phyloP scores from a whole-genome alignment of 805 yeast species.

The Suhomyces sp. region DNA sequence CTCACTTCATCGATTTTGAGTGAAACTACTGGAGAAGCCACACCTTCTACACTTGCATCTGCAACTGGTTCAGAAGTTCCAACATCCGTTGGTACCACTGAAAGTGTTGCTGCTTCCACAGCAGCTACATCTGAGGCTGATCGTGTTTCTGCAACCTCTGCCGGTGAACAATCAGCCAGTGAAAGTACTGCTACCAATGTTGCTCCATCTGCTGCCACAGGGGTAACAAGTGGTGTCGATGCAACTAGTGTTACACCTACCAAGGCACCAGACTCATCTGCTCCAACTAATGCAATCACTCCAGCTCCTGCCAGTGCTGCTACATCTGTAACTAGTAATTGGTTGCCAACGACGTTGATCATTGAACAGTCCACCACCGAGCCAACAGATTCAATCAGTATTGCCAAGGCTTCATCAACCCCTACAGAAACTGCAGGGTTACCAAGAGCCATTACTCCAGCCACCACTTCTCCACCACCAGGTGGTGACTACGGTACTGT shows the following conservation, averaged over 20 bases:
- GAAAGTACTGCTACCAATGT: too few relatives aligned
- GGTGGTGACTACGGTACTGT: slow-evolving; percentile 52
- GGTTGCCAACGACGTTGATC: slow-evolving; percentile 39
- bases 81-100: slow-evolving; percentile 1
- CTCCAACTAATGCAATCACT: slow-evolving; percentile 6
- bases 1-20: background rate
- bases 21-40: background rate
- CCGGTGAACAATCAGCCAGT: too few relatives aligned
- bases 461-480: slow-evolving; percentile 46
- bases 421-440: slow-evolving; percentile 48
- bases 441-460: slow-evolving; percentile 81
- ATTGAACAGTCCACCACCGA: slow-evolving; percentile 21
- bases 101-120: background rate
- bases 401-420: slow-evolving; percentile 23
- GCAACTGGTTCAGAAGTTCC: slow-evolving; percentile 4
- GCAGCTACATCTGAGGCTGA: background rate
- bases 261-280: slow-evolving; percentile 7
- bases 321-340: slow-evolving; percentile 17
- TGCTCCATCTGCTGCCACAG: too few relatives aligned
- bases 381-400: slow-evolving; percentile 13
- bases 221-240: too few relatives aligned
- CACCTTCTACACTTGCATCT: slow-evolving; percentile 7
- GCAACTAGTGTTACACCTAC: too few relatives aligned
- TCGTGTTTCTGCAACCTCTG: too few relatives aligned
- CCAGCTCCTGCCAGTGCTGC: slow-evolving; percentile 12